Percentiles rank a stretch among this genome's conserved stretches.
Conservation (phyloP, 371 early-diverging fungal genomes). For the Mucor circinelloides region DNA sequence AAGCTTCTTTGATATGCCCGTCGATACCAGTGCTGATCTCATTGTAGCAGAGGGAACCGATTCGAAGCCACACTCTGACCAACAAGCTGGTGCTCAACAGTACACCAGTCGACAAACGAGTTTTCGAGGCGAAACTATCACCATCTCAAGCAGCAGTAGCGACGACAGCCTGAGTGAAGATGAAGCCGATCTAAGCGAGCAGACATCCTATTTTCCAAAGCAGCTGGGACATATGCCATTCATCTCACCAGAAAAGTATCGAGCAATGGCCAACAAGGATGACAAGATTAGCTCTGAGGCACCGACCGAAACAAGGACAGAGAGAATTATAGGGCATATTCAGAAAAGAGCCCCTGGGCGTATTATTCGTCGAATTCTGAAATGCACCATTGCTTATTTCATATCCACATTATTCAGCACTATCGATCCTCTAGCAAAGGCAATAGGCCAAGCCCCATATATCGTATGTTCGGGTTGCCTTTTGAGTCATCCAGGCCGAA, state of each 20-base stretch:
- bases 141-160: not conserved
- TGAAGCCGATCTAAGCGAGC: not conserved
- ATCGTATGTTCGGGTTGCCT: conserved; percentile 44
- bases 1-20: conserved; percentile 10
- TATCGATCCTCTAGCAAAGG: conserved; percentile 30
- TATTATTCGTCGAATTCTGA: conserved; percentile 52
- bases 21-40: not conserved
- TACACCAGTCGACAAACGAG: not conserved
- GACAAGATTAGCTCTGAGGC: not conserved
- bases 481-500: conserved; percentile 50
- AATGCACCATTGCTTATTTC: conserved; percentile 50
- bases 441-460: conserved; percentile 40
- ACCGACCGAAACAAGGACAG: not conserved
- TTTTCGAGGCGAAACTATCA: not conserved
- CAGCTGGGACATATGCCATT: not conserved
- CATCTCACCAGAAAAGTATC: not conserved
- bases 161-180: not conserved
- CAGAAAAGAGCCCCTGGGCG: conserved; percentile 44
- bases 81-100: not conserved
- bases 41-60: not conserved
- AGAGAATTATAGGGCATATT: conserved; percentile 7
- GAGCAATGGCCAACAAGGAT: not conserved
- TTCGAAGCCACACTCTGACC: not conserved
- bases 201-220: not conserved
- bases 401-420: conserved; percentile 43